Base-by-base conservation (phyloP, 805 yeast genomes). In the Suhomyces xylopsoci region DNA sequence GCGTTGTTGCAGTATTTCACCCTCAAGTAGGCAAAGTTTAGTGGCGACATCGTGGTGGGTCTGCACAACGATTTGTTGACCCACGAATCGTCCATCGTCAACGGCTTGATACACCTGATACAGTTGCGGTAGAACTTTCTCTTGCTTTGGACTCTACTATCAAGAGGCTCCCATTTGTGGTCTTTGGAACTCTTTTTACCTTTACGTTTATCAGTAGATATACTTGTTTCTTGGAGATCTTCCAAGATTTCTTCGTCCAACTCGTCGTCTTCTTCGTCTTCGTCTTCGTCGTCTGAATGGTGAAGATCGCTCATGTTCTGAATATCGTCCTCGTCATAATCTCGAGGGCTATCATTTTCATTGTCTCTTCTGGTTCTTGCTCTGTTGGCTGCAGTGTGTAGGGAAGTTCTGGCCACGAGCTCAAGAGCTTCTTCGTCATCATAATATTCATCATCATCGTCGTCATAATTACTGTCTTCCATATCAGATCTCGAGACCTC, bases 101-200 rank as follows among this genome's bases (percentile, higher is more conserved):
- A 68, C 3, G 85, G 80, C 57, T 75, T 80, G 24, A 83, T 80
- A 56, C 88, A 83, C 47, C 86, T 75, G 32, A 83, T 62, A 15
- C 84, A 77, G 61, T 82, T 82, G 45, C 79, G 73, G 43, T 79
- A 70, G 55, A 69, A 71, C 54, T 78, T 80, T 28, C 76, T 67
- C 47, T 71, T 64, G 54, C 68, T 67, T 25, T 58, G 64, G 2
- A 60, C 52, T 53, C 74, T 76, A 12, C 68, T 68, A 9, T 30
- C 50, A 7, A 65, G 60, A 1, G 87, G 87, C 6, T 58, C 62
- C 87, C 87, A 83, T 58, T 82, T 77, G 32, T 50, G 48, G 26
- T 49, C 49, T 10, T 22, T 22, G 8, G 49, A 36, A 3, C 20
- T 17, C 22, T 17, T 38, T 19, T 19, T 38, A 38, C 24, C 9